A percentile compares a stretch with the other conserved stretches of the same genome.
phyloP scores from a whole-genome alignment of 2,329 filamentous ascomycete genomes.

The Epicoccum sorghinum region DNA sequence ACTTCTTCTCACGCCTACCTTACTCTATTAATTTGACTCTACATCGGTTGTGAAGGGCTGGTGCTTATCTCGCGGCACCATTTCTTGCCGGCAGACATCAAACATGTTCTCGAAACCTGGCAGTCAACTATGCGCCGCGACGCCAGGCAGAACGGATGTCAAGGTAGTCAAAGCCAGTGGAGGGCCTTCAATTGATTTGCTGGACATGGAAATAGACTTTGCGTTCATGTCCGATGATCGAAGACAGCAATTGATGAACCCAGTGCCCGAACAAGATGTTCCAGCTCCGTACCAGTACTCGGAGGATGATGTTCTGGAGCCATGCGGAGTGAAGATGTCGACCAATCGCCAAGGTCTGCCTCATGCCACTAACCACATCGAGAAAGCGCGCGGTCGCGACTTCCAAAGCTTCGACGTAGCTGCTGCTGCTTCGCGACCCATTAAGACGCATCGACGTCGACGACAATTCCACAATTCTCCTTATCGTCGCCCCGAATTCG shows the following conservation, averaged over 20 bases:
- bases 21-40: too few relatives aligned
- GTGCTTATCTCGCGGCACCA: too few relatives aligned
- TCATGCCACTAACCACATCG: conserved; percentile 16
- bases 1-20: too few relatives aligned
- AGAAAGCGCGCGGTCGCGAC: conserved; percentile 22
- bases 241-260: not conserved
- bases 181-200: conserved; percentile 2
- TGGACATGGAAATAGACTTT: conserved; percentile 9
- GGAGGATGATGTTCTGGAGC: conserved; percentile 3
- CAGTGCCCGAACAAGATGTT: not conserved
- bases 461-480: conserved; percentile 9
- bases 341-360: conserved; percentile 1
- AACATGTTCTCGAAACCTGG: not conserved
- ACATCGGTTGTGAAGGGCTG: too few relatives aligned
- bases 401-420: conserved; percentile 24
- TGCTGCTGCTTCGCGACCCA: conserved; percentile 21
- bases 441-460: conserved; percentile 24
- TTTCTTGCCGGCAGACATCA: not conserved
- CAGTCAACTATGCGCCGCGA: not conserved
- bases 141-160: not conserved
- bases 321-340: not conserved
- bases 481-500: conserved; percentile 7
- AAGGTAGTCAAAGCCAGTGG: not conserved
- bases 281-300: not conserved
- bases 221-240: conserved; percentile 5